Conservation (phyloP, 2,329 filamentous ascomycete genomes). For the Sarocladium oryzae region DNA sequence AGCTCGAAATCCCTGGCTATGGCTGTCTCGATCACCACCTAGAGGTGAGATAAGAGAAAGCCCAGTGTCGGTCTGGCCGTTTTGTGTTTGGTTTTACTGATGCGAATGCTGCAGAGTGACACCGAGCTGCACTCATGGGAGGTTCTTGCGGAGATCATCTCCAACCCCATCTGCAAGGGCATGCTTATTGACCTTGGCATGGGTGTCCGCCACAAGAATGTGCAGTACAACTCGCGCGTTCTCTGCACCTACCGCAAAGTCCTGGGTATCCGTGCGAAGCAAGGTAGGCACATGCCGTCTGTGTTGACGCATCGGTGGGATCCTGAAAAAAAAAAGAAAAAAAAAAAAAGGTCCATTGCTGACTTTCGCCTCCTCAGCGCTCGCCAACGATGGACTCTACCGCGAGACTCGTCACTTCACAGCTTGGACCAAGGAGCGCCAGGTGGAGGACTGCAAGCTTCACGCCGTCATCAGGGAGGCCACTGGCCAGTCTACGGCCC, state of each 20-base stretch:
- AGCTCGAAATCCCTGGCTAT: constrained; percentile 30
- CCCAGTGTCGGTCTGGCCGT: background rate
- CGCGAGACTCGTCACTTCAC: constrained; percentile 35
- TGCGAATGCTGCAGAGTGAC: constrained; percentile 19
- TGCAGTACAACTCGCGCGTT: constrained; percentile 31
- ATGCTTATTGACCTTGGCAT: constrained; percentile 28
- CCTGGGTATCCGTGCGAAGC: constrained; percentile 17
- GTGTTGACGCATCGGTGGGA: too few species aligned
- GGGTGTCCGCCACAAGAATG: constrained; percentile 25
- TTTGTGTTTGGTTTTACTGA: background rate
- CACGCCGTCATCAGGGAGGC: constrained; percentile 23
- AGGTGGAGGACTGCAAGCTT: constrained; percentile 26
- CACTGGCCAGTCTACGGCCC: constrained; percentile 27
- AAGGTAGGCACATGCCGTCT: background rate
- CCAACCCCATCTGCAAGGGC: constrained; percentile 22
- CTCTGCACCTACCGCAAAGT: constrained; percentile 25
- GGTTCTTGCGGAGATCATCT: constrained; percentile 25
- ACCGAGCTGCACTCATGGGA: constrained; percentile 26
- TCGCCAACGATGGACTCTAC: constrained; percentile 31
- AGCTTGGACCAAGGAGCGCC: constrained; percentile 29
- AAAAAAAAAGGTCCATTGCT: too few species aligned
- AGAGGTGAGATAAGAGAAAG: constrained; percentile 12
- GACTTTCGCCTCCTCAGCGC: too few species aligned
- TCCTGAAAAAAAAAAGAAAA: too few species aligned
- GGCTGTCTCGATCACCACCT: constrained; percentile 27